Base-by-base conservation (phyloP, 257 asterid species). In the Anisodus tanguticus region DNA sequence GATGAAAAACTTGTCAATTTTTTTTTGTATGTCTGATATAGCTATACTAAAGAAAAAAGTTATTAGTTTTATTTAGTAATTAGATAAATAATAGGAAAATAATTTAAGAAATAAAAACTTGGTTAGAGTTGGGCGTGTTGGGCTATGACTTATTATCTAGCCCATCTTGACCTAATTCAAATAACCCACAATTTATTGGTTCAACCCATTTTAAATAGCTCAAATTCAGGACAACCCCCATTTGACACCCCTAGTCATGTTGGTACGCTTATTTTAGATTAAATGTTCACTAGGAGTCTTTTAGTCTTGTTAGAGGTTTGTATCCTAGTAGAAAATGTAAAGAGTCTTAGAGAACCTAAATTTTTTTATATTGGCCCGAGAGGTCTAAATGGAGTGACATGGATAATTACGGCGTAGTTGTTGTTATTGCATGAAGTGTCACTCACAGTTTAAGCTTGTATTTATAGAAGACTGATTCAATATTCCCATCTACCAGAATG, bases 401-500 rank as follows among this genome's bases (percentile, higher is more conserved):
- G 12, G 60, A 26, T 74, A n/a, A 47, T 76, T 76, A 13, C 8
- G 15, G 47, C 10, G 10, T 76, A 76, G 81, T 76, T 11, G 81
- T 51, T 76, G 45, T 0, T 26, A 45, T 22, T 76, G 26, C 51
- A 49, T 76, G 81, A 76, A 51, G 62, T 76, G 79, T 26, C 12
- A 51, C 59, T 82, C 51, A 6, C 55, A 35, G 5, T 35, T 45
- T 68, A 47, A 17, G 80, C 57, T 53, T 51, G 80, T 51, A 66
- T 69, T 68, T 82, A 53, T 68, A 19, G 82, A 51, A 77, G 63
- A 53, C 66, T 77, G 12, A 77, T 77, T 8, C 45, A 77, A 77
- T 53, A 41, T 59, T 74, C 15, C 12, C 16, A 69, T 70, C 83
- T 70, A 26, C 79, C 90, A 95, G 98, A 95, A 95, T 87, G 98